Percentiles rank a stretch among this genome's conserved stretches.
These are phyloP conservation scores for Postia placenta DNA, from an alignment of 768 basidiomycete genomes.

Conservation along the genomic window DNA sequence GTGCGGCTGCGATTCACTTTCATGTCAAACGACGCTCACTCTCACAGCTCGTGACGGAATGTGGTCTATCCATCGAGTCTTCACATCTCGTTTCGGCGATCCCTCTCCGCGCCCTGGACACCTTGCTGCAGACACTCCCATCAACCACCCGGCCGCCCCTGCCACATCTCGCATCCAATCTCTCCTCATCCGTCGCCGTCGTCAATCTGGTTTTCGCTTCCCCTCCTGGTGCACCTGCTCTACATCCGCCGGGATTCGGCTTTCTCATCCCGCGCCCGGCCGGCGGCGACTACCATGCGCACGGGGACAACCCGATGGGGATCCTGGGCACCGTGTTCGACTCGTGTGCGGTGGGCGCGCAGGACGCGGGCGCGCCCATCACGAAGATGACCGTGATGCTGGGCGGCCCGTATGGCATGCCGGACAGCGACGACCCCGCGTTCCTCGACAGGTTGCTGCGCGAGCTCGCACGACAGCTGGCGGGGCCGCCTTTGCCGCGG, in stretches of 20 bases:
- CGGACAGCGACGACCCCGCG: slow-evolving; percentile 12
- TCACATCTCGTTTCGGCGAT: slow-evolving; percentile 77
- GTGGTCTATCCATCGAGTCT: slow-evolving; percentile 31
- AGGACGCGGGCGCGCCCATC: slow-evolving; percentile 39
- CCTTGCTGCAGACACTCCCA: slow-evolving; percentile 5
- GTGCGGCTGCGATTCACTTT: neutral
- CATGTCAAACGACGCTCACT: neutral
- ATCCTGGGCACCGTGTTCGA: slow-evolving; percentile 90
- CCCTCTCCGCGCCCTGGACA: slow-evolving; percentile 47
- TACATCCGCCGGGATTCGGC: slow-evolving; percentile 88
- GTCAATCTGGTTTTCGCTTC: slow-evolving; percentile 80
- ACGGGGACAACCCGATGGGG: slow-evolving; percentile 27
- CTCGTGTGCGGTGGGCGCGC: slow-evolving; percentile 62
- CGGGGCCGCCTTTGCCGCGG: slow-evolving; percentile 31
- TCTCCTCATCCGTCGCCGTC: slow-evolving; percentile 77
- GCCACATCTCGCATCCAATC: slow-evolving; percentile 66
- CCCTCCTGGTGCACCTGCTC: slow-evolving; percentile 22
- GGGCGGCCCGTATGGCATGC: slow-evolving; percentile 61
- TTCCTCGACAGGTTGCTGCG: slow-evolving; percentile 23
- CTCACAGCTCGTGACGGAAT: slow-evolving; percentile 28
- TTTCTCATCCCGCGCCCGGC: slow-evolving; percentile 84
- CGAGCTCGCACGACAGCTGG: slow-evolving; percentile 17
- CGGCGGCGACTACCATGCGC: slow-evolving; percentile 38
- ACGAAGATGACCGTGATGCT: slow-evolving; percentile 90
- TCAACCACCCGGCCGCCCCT: slow-evolving; percentile 23